Evolutionary conservation across 2,329 filamentous ascomycete genomes (phyloP).

Genomic region (Arthroderma sp.): DNA sequence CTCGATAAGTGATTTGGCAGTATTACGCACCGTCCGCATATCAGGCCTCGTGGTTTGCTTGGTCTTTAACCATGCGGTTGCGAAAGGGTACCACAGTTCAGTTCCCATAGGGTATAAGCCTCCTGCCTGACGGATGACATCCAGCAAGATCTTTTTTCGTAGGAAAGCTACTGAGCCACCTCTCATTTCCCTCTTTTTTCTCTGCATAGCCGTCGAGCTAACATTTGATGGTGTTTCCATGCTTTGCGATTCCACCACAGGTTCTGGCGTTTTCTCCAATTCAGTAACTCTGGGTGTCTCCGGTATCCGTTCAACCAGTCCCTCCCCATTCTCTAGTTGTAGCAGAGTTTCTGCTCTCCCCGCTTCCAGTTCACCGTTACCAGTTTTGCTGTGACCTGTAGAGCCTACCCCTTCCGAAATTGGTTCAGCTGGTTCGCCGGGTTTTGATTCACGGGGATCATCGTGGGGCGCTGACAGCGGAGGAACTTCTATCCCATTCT

Average conservation of each 20-base stretch:
- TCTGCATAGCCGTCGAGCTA: neutral
- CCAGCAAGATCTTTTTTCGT: conserved; percentile 39
- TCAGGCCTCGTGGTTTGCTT: conserved; percentile 37
- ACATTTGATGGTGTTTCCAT: neutral
- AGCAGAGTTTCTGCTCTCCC: neutral
- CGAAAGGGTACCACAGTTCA: conserved; percentile 44
- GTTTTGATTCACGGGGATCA: too few relatives aligned
- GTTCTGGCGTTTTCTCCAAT: neutral
- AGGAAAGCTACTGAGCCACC: conserved; percentile 34
- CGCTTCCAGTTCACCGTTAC: neutral
- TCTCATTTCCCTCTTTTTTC: conserved; percentile 3
- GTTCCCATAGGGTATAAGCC: conserved; percentile 44
- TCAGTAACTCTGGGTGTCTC: neutral
- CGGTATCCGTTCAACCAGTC: neutral
- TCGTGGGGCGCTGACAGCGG: too few relatives aligned
- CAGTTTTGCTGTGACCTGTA: too few relatives aligned
- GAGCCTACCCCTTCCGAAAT: too few relatives aligned
- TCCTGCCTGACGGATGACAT: conserved; percentile 40
- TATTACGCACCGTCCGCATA: conserved; percentile 37
- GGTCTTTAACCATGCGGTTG: conserved; percentile 38
- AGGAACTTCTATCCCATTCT: too few relatives aligned
- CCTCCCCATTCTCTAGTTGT: too few relatives aligned
- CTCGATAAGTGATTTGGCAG: conserved; percentile 38
- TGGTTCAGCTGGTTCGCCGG: too few relatives aligned
- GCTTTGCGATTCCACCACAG: neutral